Conservation (phyloP, 768 basidiomycete genomes). For the Xerocomellus intermedius region DNA sequence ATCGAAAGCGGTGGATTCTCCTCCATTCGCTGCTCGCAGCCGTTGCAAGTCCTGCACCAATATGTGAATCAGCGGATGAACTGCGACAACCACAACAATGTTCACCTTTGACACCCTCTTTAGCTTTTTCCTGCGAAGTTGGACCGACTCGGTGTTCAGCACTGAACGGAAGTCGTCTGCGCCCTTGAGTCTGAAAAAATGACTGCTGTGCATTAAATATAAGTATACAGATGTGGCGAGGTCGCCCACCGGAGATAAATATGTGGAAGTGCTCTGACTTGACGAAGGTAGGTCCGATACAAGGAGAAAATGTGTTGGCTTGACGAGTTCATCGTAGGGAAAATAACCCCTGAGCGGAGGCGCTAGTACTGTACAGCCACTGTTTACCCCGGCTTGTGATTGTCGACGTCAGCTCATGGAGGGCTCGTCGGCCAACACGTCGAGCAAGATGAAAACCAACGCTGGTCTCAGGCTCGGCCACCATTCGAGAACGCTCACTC, state of each 20-base stretch:
- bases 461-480: neutral
- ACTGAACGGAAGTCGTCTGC: slow-evolving; percentile 56
- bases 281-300: slow-evolving; percentile 41
- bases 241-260: slow-evolving; percentile 43
- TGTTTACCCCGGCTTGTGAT: neutral
- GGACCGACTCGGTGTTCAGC: slow-evolving; percentile 32
- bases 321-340: neutral
- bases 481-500: slow-evolving; percentile 8
- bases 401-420: slow-evolving; percentile 7
- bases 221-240: neutral
- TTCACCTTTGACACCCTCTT: slow-evolving; percentile 53
- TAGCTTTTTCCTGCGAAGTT: slow-evolving; percentile 40
- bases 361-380: slow-evolving; percentile 10
- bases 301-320: slow-evolving; percentile 26
- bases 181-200: slow-evolving; percentile 62
- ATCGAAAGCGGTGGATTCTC: slow-evolving; percentile 49
- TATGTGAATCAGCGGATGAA: neutral
- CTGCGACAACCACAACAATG: neutral
- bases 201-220: slow-evolving; percentile 37
- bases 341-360: too few relatives aligned
- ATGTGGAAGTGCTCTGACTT: slow-evolving; percentile 45
- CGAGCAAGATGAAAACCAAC: neutral
- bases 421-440: slow-evolving; percentile 8
- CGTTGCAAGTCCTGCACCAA: slow-evolving; percentile 48
- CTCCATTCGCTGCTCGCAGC: slow-evolving; percentile 53